Evolutionary conservation across 148 eudicot genomes (phyloP).

Genomic region (Vaccinium darrowii): DNA sequence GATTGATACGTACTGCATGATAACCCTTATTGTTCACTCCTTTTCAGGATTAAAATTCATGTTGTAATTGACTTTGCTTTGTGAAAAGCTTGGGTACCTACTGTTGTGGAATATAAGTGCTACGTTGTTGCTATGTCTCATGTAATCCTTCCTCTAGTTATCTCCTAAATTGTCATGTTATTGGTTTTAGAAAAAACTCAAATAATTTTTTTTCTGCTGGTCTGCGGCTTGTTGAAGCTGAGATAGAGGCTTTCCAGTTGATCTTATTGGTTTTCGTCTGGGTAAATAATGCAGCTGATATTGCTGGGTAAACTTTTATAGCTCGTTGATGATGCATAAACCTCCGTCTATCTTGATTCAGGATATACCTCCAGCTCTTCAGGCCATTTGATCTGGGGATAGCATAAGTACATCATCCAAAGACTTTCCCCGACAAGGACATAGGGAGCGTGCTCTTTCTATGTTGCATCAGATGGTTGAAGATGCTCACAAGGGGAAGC

Average conservation of each 20-base stretch:
- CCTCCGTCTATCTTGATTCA: conserved; percentile 28
- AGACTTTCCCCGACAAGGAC: conserved; percentile 60
- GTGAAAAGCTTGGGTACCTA: background rate
- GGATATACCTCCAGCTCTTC: conserved; percentile 76
- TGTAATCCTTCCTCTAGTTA: background rate
- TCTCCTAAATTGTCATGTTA: background rate
- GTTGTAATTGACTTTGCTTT: too few species aligned
- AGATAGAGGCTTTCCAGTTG: background rate
- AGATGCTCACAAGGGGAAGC: conserved; percentile 96
- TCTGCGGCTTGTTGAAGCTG: conserved; percentile 3
- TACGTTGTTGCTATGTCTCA: background rate
- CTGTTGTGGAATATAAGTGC: background rate
- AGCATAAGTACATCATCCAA: conserved; percentile 38
- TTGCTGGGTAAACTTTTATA: background rate
- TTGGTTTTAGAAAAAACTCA: background rate
- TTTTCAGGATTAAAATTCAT: background rate
- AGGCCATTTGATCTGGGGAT: conserved; percentile 75
- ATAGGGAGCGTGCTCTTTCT: conserved; percentile 89
- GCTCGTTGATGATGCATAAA: conserved; percentile 2
- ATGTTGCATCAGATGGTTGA: conserved; percentile 97
- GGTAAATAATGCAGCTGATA: background rate
- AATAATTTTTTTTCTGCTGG: background rate
- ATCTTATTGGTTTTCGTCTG: background rate
- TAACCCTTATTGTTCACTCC: background rate
- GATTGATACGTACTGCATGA: background rate